Conservation (phyloP, 129 eudicot species). For the Escallonia herrerae region DNA sequence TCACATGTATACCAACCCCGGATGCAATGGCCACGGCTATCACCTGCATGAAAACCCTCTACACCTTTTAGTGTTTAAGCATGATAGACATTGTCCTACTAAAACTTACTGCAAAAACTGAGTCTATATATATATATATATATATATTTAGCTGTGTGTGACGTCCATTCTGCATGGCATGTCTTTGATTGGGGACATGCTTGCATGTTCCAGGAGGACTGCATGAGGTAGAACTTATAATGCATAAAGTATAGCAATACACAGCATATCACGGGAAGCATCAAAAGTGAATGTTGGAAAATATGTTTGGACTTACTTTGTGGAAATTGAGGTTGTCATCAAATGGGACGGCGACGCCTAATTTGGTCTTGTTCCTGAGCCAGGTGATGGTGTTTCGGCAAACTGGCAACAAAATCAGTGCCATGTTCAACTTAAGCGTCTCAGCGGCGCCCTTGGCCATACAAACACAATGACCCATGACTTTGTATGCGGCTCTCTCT, state of each 20-base stretch:
- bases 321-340: slow-evolving; percentile 90
- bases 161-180: too few species aligned
- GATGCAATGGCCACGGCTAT: slow-evolving; percentile 63
- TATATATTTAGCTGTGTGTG: too few species aligned
- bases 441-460: slow-evolving; percentile 93
- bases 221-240: too few species aligned
- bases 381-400: slow-evolving; percentile 87
- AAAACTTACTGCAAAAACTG: too few species aligned
- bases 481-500: slow-evolving; percentile 40
- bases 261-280: too few species aligned
- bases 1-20: slow-evolving; percentile 72
- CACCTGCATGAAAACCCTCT: slow-evolving; percentile 29
- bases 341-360: slow-evolving; percentile 60
- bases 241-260: too few species aligned
- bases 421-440: slow-evolving; percentile 86
- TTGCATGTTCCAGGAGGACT: too few species aligned
- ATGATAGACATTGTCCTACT: too few species aligned
- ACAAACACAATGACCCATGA: slow-evolving; percentile 70
- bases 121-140: too few species aligned
- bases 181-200: too few species aligned
- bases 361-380: slow-evolving; percentile 70
- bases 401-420: slow-evolving; percentile 70
- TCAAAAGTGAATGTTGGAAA: too few species aligned
- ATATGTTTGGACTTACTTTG: slow-evolving; percentile 43
- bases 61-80: background rate